These are phyloP conservation scores for Pythium coloratum DNA, from an alignment of 352 stramenopile species.

Conservation along the genomic window DNA sequence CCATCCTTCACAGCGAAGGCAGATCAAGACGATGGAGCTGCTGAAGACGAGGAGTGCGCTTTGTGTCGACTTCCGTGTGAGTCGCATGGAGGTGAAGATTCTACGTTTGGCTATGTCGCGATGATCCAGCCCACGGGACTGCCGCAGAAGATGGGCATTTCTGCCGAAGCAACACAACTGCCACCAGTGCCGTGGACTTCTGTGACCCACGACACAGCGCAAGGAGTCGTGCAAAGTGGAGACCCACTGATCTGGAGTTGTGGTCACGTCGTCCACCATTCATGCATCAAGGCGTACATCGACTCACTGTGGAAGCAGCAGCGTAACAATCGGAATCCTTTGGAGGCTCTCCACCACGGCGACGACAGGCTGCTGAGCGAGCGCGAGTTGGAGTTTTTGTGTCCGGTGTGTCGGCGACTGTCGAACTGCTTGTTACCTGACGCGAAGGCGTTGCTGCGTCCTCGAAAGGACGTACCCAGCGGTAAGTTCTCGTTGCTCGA, in stretches of 20 bases:
- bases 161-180: neutral
- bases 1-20: slow-evolving; percentile 16
- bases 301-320: slow-evolving; percentile 68
- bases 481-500: slow-evolving; percentile 23
- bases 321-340: slow-evolving; percentile 33
- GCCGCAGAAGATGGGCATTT: slow-evolving; percentile 35
- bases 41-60: slow-evolving; percentile 50
- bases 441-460: slow-evolving; percentile 13
- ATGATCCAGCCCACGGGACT: slow-evolving; percentile 69
- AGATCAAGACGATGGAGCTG: slow-evolving; percentile 30
- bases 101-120: slow-evolving; percentile 63
- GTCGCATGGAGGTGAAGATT: slow-evolving; percentile 30
- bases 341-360: slow-evolving; percentile 40
- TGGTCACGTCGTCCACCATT: slow-evolving; percentile 66
- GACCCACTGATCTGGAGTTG: slow-evolving; percentile 70
- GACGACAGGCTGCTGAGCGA: slow-evolving; percentile 71
- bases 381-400: slow-evolving; percentile 73
- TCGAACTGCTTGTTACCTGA: slow-evolving; percentile 72
- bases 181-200: slow-evolving; percentile 12
- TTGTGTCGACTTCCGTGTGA: slow-evolving; percentile 68
- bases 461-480: neutral
- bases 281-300: slow-evolving; percentile 73
- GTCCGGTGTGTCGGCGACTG: slow-evolving; percentile 72
- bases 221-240: neutral
- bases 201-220: slow-evolving; percentile 3